These are phyloP conservation scores for Podospora fimiseda DNA, from an alignment of 495 filamentous ascomycete genomes.

Conservation along the genomic window DNA sequence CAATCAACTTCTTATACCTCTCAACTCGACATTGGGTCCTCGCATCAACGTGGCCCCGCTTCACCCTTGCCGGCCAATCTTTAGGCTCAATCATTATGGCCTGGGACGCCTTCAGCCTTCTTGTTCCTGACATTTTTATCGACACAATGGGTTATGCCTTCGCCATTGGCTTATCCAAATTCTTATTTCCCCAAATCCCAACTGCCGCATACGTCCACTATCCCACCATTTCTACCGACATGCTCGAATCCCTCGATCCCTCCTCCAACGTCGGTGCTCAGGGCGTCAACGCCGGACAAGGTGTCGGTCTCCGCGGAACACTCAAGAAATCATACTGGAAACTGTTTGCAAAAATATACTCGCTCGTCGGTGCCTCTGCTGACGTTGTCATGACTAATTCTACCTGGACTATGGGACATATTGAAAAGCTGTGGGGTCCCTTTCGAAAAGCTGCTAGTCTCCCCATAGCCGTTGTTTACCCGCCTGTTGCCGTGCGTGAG, in stretches of 20 bases:
- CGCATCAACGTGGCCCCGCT: slow-evolving; percentile 76
- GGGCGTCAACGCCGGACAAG: slow-evolving; percentile 77
- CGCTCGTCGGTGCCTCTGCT: slow-evolving; percentile 68
- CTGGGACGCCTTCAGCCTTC: slow-evolving; percentile 85
- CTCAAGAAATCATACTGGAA: slow-evolving; percentile 79
- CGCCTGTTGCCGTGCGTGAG: slow-evolving; percentile 83
- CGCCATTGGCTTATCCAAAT: slow-evolving; percentile 70
- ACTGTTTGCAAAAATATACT: slow-evolving; percentile 74
- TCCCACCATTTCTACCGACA: slow-evolving; percentile 96
- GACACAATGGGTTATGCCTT: slow-evolving; percentile 99
- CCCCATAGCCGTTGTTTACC: slow-evolving; percentile 69
- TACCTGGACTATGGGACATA: slow-evolving; percentile 84
- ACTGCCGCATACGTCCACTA: slow-evolving; percentile 96
- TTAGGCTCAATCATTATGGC: slow-evolving; percentile 80
- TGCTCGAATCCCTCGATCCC: slow-evolving; percentile 78
- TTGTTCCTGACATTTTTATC: slow-evolving; percentile 89
- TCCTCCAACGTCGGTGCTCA: slow-evolving; percentile 49
- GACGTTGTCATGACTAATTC: slow-evolving; percentile 97
- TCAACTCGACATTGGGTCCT: slow-evolving; percentile 79
- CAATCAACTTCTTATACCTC: slow-evolving; percentile 81
- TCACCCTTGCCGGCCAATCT: slow-evolving; percentile 91
- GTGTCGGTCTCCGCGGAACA: slow-evolving; percentile 57
- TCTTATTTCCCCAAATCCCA: slow-evolving; percentile 73
- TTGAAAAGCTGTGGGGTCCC: slow-evolving; percentile 71
- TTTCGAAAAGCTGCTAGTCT: slow-evolving; percentile 34